These are phyloP conservation scores for Verticillium nubilum DNA, from an alignment of 2,329 filamentous ascomycete genomes.

Conservation along the genomic window DNA sequence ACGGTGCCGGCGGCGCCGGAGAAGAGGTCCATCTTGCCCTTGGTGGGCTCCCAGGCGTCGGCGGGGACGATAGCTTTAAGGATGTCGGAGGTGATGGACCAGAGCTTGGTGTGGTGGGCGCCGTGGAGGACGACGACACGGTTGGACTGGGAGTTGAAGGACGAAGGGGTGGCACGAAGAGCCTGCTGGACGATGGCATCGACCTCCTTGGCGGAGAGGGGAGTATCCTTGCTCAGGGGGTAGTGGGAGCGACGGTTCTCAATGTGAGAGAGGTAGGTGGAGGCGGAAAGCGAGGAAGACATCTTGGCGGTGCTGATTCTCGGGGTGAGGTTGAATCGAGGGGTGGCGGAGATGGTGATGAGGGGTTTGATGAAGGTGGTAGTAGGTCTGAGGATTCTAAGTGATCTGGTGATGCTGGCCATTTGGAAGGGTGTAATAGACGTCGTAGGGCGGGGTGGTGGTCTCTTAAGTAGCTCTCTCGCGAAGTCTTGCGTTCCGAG, in stretches of 20 bases:
- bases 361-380: constrained; percentile 2
- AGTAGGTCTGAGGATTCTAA: constrained; percentile 2
- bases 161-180: constrained; percentile 66
- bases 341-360: constrained; percentile 6
- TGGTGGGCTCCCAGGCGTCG: constrained; percentile 53
- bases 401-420: neutral
- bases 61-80: constrained; percentile 64
- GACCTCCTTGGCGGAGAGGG: constrained; percentile 53
- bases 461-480: neutral
- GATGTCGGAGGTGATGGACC: constrained; percentile 64
- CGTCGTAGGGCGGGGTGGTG: neutral
- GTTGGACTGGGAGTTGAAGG: constrained; percentile 86
- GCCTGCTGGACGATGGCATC: constrained; percentile 59
- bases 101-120: constrained; percentile 80
- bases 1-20: constrained; percentile 71
- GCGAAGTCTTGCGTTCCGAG: neutral
- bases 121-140: constrained; percentile 74
- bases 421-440: neutral
- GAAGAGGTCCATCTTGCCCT: constrained; percentile 47
- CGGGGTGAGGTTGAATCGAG: constrained; percentile 12
- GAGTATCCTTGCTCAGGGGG: constrained; percentile 57
- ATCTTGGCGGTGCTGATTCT: constrained; percentile 32
- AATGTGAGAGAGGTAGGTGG: constrained; percentile 56
- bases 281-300: constrained; percentile 35
- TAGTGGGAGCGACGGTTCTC: constrained; percentile 67